Percentiles rank a stretch among this genome's conserved stretches.
Evolutionary conservation across 2,329 filamentous ascomycete species (phyloP).

Genomic region (Alternaria consortialis): DNA sequence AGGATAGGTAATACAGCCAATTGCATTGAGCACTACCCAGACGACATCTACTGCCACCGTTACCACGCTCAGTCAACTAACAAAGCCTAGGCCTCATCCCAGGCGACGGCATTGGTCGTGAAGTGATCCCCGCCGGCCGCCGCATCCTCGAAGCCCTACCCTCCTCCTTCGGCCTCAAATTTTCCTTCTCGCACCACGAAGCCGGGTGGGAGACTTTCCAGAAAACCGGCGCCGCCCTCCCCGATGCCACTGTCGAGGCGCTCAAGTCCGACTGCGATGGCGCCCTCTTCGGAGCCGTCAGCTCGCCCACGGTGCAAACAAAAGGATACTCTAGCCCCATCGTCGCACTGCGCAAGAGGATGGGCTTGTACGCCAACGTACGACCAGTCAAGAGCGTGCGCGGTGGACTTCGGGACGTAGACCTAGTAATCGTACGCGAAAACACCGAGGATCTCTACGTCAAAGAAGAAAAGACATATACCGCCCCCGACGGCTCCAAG

Average conservation of each 20-base stretch:
- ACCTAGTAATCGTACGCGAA: conserved; percentile 97
- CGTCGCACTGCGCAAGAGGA: conserved; percentile 92
- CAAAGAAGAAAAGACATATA: conserved; percentile 90
- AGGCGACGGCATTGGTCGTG: conserved; percentile 96
- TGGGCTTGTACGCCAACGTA: conserved; percentile 97
- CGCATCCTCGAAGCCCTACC: conserved; percentile 92
- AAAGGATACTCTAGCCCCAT: conserved; percentile 97
- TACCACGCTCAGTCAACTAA: conserved; percentile 2
- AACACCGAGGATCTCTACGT: conserved; percentile 99
- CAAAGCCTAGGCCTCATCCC: conserved; percentile 82
- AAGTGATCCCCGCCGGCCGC: conserved; percentile 94
- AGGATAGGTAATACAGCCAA: conserved; percentile 33
- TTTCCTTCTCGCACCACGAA: conserved; percentile 91
- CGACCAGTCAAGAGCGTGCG: conserved; percentile 88
- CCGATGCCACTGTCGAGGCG: conserved; percentile 88
- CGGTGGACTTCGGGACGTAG: conserved; percentile 73
- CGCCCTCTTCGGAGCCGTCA: conserved; percentile 93
- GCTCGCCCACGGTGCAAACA: conserved; percentile 86
- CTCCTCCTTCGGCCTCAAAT: conserved; percentile 87
- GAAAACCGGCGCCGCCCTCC: conserved; percentile 85
- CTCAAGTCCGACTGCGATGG: conserved; percentile 92
- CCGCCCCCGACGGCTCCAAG: conserved; percentile 75
- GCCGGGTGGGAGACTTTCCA: conserved; percentile 96
- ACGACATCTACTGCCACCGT: no score
- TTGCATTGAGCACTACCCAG: no score